phyloP scores from a whole-genome alignment of 1,284 basidiomycete species.

The Cutaneotrichosporon mucoides region DNA sequence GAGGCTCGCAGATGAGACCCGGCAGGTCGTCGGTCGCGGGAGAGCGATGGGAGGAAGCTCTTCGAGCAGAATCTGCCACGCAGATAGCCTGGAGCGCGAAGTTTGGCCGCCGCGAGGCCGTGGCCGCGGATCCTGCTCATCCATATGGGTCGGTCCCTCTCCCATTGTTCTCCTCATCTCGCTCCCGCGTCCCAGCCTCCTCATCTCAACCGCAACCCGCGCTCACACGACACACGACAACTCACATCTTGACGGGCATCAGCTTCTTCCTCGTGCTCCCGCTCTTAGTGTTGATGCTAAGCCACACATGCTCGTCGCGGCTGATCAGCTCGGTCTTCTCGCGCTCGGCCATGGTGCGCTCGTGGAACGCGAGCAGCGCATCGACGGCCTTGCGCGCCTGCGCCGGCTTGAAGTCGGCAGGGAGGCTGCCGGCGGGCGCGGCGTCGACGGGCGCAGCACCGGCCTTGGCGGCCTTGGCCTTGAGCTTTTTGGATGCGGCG shows the following conservation, averaged over 20 bases:
- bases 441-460: constrained; percentile 13
- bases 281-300: constrained; percentile 76
- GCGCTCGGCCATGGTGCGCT: constrained; percentile 60
- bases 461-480: constrained; percentile 12
- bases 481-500: constrained; percentile 14
- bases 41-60: too few species aligned
- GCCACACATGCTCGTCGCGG: constrained; percentile 78
- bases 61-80: too few species aligned
- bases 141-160: neutral
- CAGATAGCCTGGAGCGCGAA: too few species aligned
- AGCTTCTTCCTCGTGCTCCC: constrained; percentile 70
- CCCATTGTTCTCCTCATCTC: neutral
- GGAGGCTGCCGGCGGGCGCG: constrained; percentile 24
- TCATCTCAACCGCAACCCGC: neutral
- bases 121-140: too few species aligned
- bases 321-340: constrained; percentile 73
- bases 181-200: constrained; percentile 53
- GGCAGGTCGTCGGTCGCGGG: too few species aligned
- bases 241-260: constrained; percentile 80
- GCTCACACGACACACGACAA: constrained; percentile 17
- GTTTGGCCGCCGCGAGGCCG: too few species aligned
- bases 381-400: constrained; percentile 74
- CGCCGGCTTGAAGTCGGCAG: constrained; percentile 55
- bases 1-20: too few species aligned
- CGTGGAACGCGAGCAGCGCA: constrained; percentile 66